Conservation (phyloP, 257 asterid species). For the Solanum chilense region DNA sequence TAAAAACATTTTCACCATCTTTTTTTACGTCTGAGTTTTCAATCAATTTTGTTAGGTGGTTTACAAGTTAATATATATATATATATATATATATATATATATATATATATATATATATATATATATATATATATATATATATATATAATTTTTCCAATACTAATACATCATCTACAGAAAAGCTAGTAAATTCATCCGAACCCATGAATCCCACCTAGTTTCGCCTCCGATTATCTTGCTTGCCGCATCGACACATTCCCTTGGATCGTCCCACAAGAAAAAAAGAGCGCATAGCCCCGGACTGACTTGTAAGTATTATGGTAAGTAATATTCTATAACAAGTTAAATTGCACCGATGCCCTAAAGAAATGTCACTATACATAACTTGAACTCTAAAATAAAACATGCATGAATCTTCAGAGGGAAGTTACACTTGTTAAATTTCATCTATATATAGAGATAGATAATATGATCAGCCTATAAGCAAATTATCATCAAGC, state of each 20-base stretch:
- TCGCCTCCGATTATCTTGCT: neutral
- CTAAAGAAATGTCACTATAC: neutral
- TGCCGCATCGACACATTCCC: neutral
- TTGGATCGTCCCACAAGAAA: neutral
- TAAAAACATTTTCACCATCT: too few species aligned
- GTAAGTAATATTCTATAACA: too few species aligned
- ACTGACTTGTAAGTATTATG: neutral
- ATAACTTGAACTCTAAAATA: neutral
- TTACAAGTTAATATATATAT: too few species aligned
- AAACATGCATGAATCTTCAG: neutral
- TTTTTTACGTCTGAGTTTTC: accelerated
- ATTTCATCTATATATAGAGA: neutral
- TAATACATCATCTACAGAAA: too few species aligned
- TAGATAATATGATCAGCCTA: neutral
- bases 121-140: too few species aligned
- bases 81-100: too few species aligned
- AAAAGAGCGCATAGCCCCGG: neutral
- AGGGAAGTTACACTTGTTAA: neutral
- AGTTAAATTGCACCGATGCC: too few species aligned
- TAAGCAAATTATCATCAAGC: neutral
- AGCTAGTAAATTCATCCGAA: too few species aligned
- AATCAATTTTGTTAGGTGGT: too few species aligned
- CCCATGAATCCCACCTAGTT: too few species aligned
- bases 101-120: too few species aligned
- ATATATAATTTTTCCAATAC: too few species aligned